phyloP scores from a whole-genome alignment of 2,329 filamentous ascomycete species.

The Aspergillus alliaceus region DNA sequence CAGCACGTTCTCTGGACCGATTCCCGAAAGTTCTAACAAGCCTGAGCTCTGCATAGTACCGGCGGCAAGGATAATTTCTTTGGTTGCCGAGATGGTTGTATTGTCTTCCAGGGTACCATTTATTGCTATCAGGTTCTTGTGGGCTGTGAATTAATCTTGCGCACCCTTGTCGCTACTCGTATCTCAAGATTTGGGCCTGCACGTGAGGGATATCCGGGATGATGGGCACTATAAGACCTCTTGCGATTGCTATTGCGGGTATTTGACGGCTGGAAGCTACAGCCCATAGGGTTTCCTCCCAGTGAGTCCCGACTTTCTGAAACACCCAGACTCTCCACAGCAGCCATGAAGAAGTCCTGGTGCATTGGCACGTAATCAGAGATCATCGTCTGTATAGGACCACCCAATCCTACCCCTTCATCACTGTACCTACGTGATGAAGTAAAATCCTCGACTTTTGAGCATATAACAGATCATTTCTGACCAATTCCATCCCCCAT shows the following conservation, averaged over 20 bases:
- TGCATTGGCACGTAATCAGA: not conserved
- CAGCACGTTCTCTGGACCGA: slow-evolving; percentile 44
- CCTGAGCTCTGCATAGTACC: slow-evolving; percentile 45
- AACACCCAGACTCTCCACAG: not conserved
- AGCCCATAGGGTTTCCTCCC: not conserved
- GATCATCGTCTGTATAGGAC: not conserved
- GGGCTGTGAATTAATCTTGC: not conserved
- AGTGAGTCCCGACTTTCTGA: not conserved
- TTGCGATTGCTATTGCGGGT: not conserved
- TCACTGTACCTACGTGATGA: not conserved
- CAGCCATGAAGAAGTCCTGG: not conserved
- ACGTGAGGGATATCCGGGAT: not conserved
- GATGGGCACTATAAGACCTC: not conserved
- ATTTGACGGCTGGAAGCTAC: not conserved
- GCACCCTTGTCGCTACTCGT: not conserved
- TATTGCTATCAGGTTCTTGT: slow-evolving; percentile 3
- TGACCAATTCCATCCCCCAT: slow-evolving; percentile 4
- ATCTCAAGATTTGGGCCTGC: not conserved
- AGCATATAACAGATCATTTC: not conserved
- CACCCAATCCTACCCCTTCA: not conserved
- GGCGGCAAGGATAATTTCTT: slow-evolving; percentile 47
- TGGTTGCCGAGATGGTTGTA: slow-evolving; percentile 11
- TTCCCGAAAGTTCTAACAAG: slow-evolving; percentile 53
- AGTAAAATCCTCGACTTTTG: not conserved
- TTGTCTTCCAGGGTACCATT: not conserved